Base-by-base conservation (phyloP, 225 moss, liverwort and hornwort species). In the Neckera pumila region DNA sequence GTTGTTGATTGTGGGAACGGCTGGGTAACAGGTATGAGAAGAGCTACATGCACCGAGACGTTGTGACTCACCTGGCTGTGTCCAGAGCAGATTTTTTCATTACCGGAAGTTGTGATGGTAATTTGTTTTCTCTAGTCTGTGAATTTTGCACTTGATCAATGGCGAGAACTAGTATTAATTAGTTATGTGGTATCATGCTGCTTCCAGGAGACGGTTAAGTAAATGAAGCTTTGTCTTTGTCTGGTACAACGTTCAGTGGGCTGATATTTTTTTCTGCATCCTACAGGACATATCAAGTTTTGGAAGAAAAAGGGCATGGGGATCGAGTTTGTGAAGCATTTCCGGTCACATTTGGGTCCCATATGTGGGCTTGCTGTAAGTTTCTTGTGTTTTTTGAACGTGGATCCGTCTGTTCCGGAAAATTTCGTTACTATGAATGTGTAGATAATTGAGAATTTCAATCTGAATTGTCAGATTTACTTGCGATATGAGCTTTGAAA, bases 321-420 rank as follows among this genome's bases (percentile, higher is more conserved):
- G 51, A 95, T 99, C 58, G 99, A 99, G 90, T 97, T 99, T 90
- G 99, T 99, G 86, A 99, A 99, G 95, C 99, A 99, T 89, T 99
- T 96, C 43, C 96, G 99, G 26, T 96, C 97, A 60, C 99, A 99
- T 81, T 89, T 99, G 75, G 99, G 97, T 89, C 96, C 99, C 74
- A 95, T 99, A 66, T 89, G 92, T 92, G 95, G 95, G 51, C 93
- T 99, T 90, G 85, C 95, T 93, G 99, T 99, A 92, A 91, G 94
- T 90, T 80, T 87, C 63, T 81, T 87, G 57, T 72, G 23, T 34
- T 53, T 38, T 58, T 75, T 17, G 21, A 59, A 38, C 31, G 25
- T 65, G 49, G 16, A 63, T 83, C 56, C 71, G 11, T 34, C 56
- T 63, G 4, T 15, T 82, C 31, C 28, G 40, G 77, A 57, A 83